phyloP scores from a whole-genome alignment of 352 stramenopile species.

The Globisporangium barbulae region DNA sequence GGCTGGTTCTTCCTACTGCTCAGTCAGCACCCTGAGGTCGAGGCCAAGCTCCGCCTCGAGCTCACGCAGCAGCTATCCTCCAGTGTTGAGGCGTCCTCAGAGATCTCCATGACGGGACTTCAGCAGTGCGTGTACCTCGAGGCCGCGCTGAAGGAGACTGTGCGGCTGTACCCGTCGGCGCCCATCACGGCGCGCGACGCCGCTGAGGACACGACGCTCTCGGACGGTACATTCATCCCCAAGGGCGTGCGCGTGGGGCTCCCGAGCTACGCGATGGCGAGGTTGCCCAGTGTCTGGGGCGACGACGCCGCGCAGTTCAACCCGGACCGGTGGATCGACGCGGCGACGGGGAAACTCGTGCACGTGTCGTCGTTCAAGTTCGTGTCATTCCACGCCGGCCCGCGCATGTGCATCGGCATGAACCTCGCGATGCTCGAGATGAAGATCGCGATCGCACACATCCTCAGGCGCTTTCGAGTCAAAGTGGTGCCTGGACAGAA shows the following conservation, averaged over 20 bases:
- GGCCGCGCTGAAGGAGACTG: slow-evolving; percentile 52
- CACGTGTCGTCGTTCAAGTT: slow-evolving; percentile 43
- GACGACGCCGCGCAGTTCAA: slow-evolving; percentile 42
- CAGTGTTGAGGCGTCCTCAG: too few relatives aligned
- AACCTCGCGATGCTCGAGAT: slow-evolving; percentile 48
- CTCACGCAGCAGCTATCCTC: slow-evolving; percentile 9
- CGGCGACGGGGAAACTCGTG: slow-evolving; percentile 24
- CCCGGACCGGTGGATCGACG: slow-evolving; percentile 59
- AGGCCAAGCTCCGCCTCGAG: slow-evolving; percentile 33
- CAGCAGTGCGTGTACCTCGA: slow-evolving; percentile 56
- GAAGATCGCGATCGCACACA: slow-evolving; percentile 31
- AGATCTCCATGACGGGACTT: slow-evolving; percentile 32
- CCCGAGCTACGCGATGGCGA: slow-evolving; percentile 47
- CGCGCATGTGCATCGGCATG: slow-evolving; percentile 47
- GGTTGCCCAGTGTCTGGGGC: slow-evolving; percentile 60
- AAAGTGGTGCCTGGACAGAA: slow-evolving; percentile 11
- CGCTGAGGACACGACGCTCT: slow-evolving; percentile 46
- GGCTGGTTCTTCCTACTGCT: slow-evolving; percentile 60
- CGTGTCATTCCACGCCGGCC: slow-evolving; percentile 51
- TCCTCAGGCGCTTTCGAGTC: slow-evolving; percentile 36
- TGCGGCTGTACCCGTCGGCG: slow-evolving; percentile 56
- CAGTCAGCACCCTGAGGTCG: slow-evolving; percentile 36
- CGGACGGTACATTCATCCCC: slow-evolving; percentile 64
- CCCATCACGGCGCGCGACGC: slow-evolving; percentile 35
- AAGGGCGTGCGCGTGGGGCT: slow-evolving; percentile 44